Evolutionary conservation across 2,329 filamentous ascomycete genomes (phyloP), one percentile per base, ranked within the genome.

Genomic region (Aspergillus arachidicola): DNA sequence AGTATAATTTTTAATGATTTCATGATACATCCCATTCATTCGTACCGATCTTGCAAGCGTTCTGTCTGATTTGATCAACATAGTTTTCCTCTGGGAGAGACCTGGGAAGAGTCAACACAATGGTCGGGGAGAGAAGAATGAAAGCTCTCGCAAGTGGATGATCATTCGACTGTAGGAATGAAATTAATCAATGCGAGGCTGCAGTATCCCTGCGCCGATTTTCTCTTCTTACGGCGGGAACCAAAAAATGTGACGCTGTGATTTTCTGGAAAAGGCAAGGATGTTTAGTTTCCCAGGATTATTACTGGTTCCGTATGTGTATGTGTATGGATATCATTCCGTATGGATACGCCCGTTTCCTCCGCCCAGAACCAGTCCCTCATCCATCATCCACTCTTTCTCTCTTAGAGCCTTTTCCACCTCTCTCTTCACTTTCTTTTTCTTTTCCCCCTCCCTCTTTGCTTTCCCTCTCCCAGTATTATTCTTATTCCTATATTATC

Each of bases 151-250:
- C 11, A 48, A 26, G 28, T 10, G 48, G 48, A 51, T 32, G 28
- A 51, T 32, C 48, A 32, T 51, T 19, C 16, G 9, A n/a, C 32
- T 34, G 10, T 30, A 30, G 26, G 4, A 16, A 21, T 16, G 14
- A n/a, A 41, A 53, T 45, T 23, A 23, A 60, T 54, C 10, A 6
- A 48, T 34, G 28, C 4, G 48, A 38, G 26, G 34, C 23, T 60
- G 58, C 48, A 32, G 34, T n/a, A 38, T 54, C 51, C 51, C 51
- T 58, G 30, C 34, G 38, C n/a, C 28, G 64, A 57, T 60, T 61
- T 60, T 57, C 50, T 48, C 57, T 66, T 69, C 64, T 65, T 66
- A 68, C 62, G 63, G 66, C 67, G 67, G 66, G 58, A 68, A 66
- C 57, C 34, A 57, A 61, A 65, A 69, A 69, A 67, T 54, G 21